Base-by-base conservation (phyloP, 2,329 filamentous ascomycete species). In the Blumeria graminis region DNA sequence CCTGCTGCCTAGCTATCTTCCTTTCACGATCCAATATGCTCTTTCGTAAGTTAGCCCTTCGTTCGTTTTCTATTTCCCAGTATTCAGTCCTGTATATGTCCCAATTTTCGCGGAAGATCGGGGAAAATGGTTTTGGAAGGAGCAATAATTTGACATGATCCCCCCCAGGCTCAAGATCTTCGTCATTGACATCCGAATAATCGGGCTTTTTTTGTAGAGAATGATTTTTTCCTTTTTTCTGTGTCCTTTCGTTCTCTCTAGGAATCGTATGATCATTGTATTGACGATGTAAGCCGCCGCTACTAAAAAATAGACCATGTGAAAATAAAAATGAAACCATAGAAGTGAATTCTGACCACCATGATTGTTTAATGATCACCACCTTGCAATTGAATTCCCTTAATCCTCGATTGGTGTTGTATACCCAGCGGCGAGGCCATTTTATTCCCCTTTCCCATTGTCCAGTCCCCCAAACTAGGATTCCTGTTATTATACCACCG, bases 61-160 rank as follows among this genome's bases (percentile, higher is more conserved):
- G 81, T 68, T 94, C 87, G 65, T 98, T 98, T 68, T 98, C 92
- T 59, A 82, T 82, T 63, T 95, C 90, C 92, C 92, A 98, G 69
- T 95, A 98, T 59, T 95, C 89, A 36, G 83, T 81, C 56, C 92
- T 78, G 69, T 93, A 98, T 14, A 90, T 75, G 65, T 98, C 92
- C 92, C 92, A 98, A 61, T 94, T 94, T 68, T 96, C 89, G 18
- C 92, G 78, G 65, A 98, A 98, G 51, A 86, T 87, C 0, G 92
- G 83, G 6, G 86, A 93, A 65, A 98, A 98, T 0, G 89, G 88
- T 67, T 98, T 98, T 0, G 92, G 87, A 10, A 95, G 76, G 7
- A 98, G 74, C 16, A 96, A 73, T 0, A 98, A 76, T 68, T 94
- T 92, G 63, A 98, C 82, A 65, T 90, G 85, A 69, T 96, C 88